Evolutionary conservation across 2,329 filamentous ascomycete species (phyloP), one percentile per base, ranked within the genome.

Genomic region (Clonostachys byssicola): DNA sequence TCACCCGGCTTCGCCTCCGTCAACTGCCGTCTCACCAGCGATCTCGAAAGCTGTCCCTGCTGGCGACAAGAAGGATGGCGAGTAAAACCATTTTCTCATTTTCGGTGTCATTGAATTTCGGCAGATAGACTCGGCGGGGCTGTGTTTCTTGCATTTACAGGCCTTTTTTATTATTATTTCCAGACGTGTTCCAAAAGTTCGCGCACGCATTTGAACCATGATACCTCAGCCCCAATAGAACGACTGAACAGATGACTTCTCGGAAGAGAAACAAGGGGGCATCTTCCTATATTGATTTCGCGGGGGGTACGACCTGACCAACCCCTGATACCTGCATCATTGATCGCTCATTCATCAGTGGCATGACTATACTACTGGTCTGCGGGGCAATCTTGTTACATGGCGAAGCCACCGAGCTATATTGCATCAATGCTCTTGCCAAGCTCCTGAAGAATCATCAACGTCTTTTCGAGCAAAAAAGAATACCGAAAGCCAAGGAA

Each of bases 1-100:
- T 62, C 75, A 79, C 67, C 83, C 77, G 51, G 77, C 80, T 59
- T 89, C 87, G 56, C 86, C 88, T 59, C 85, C 86, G 47, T 85
- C 85, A 51, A 78, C 81, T 43, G 73, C 81, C 53, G 82, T 80
- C 48, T 88, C 85, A 47, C 85, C 85, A 43, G 78, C 80, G 49
- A 64, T 85, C 60, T 70, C 82, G 53, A 88, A 87, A 71, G 77
- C 74, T 52, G 75, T 74, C 52, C 75, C 79, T 52, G 79, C 79
- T 61, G 71, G 62, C 50, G 75, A 71, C 57, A 81, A 82, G 66
- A 75, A 76, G 67, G 72, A 71, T 59, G 68, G 70, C 64, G 73
- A 72, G 57, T 68, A 58, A 63, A 55, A 44, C 20, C 43, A 36
- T 50, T 54, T 56, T 56, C 58, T 54, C 59, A 51, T 51, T 48